These are phyloP conservation scores for Vanrija sp. DNA, from an alignment of 1,284 basidiomycete genomes.

Conservation along the genomic window DNA sequence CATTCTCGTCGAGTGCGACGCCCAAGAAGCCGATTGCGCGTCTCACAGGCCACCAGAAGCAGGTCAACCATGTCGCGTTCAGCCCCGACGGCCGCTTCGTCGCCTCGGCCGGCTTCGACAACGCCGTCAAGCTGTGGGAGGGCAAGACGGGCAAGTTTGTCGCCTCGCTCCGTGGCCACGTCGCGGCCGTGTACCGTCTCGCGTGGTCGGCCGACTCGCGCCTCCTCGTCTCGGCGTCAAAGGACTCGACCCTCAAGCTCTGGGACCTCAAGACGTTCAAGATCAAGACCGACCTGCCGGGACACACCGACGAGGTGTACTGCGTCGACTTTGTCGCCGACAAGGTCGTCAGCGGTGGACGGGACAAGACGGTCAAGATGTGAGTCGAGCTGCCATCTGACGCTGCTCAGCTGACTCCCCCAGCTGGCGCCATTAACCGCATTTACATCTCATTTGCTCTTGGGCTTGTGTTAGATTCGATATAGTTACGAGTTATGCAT, in stretches of 20 bases:
- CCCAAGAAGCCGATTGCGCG: constrained; percentile 77
- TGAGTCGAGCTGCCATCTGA: constrained; percentile 32
- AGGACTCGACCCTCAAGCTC: constrained; percentile 89
- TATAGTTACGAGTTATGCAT: no score
- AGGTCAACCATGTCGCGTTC: constrained; percentile 92
- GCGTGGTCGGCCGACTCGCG: constrained; percentile 94
- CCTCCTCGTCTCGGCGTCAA: constrained; percentile 87
- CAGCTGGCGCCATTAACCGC: neutral
- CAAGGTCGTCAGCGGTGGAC: constrained; percentile 91
- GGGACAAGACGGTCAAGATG: constrained; percentile 60
- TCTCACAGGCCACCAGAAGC: constrained; percentile 91
- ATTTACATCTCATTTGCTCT: neutral
- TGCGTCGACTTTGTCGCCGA: constrained; percentile 98
- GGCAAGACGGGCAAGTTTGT: constrained; percentile 86
- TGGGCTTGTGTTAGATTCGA: neutral
- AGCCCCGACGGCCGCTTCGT: constrained; percentile 90
- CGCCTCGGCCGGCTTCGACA: constrained; percentile 89
- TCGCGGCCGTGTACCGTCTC: constrained; percentile 88
- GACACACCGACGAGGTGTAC: constrained; percentile 97
- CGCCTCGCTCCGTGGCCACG: constrained; percentile 85
- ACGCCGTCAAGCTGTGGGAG: constrained; percentile 89
- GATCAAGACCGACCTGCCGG: constrained; percentile 86
- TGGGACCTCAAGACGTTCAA: constrained; percentile 96
- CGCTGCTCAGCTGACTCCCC: neutral
- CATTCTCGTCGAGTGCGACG: constrained; percentile 54